These are phyloP conservation scores for Hypoxylon rickii DNA, from an alignment of 495 filamentous ascomycete genomes.

Conservation along the genomic window DNA sequence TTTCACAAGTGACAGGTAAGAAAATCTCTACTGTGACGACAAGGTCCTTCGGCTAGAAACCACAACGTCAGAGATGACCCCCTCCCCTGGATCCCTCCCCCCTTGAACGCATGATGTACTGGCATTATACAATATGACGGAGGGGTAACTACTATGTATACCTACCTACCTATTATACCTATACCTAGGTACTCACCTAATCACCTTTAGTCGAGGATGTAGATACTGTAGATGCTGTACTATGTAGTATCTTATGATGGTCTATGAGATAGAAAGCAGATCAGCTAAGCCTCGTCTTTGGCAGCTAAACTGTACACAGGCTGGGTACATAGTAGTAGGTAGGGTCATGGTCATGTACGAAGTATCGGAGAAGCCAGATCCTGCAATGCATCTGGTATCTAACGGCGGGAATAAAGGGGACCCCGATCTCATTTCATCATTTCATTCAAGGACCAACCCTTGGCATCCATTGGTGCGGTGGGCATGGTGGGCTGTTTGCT, in stretches of 20 bases:
- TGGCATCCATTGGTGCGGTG: conserved; percentile 22
- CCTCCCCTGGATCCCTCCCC: neutral
- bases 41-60: conserved; percentile 18
- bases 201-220: no score
- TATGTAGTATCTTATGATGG: no score
- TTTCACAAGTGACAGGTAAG: conserved; percentile 35
- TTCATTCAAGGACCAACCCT: conserved; percentile 40
- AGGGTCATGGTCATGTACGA: conserved; percentile 23
- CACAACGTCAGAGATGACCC: conserved; percentile 15
- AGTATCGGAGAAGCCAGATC: conserved; percentile 37
- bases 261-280: neutral
- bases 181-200: conserved; percentile 3
- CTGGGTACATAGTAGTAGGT: no score
- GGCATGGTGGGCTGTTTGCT: conserved; percentile 15
- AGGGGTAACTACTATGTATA: no score
- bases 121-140: no score
- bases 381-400: conserved; percentile 46
- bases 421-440: conserved; percentile 33
- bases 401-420: conserved; percentile 27
- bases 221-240: no score
- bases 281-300: neutral
- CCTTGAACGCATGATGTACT: no score
- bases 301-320: no score
- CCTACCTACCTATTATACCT: neutral
- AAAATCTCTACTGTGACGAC: conserved; percentile 19